A percentile compares a stretch with the other conserved stretches of the same genome.
Evolutionary conservation across 331 rosid species (phyloP).

Genomic region (Dryas integrifolia): DNA sequence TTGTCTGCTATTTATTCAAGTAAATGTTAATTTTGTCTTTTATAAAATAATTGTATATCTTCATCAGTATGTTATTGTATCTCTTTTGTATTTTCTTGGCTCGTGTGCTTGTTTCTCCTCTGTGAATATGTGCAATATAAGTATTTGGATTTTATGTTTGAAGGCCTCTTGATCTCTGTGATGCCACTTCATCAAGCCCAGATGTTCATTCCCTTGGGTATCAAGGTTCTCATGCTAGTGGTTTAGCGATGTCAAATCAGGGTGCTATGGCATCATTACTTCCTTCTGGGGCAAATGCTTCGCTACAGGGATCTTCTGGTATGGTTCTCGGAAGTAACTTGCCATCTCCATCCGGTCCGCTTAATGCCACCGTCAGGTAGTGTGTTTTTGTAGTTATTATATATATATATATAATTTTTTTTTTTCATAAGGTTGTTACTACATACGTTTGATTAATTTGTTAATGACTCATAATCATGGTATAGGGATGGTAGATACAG

Average conservation of each 20-base stretch:
- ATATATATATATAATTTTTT: not conserved
- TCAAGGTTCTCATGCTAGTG: conserved; percentile 71
- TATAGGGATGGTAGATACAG: conserved; percentile 75
- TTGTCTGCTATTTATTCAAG: conserved; percentile 1
- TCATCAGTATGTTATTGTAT: not conserved
- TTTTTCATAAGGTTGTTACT: not conserved
- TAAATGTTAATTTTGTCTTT: no score
- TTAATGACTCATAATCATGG: not conserved
- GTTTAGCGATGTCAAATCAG: conserved; percentile 69
- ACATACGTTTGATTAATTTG: not conserved
- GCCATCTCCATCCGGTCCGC: conserved; percentile 58
- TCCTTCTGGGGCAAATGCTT: conserved; percentile 69
- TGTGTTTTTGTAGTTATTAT: conserved; percentile 12
- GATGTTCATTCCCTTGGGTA: conserved; percentile 60
- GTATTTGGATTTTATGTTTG: conserved; percentile 35
- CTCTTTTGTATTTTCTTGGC: conserved; percentile 1
- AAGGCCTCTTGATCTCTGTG: conserved; percentile 98
- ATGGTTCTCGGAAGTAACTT: conserved; percentile 58
- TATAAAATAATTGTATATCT: conserved; percentile 2
- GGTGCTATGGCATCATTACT: conserved; percentile 53
- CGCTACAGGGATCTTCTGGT: conserved; percentile 69
- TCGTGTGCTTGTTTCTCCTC: conserved; percentile 14
- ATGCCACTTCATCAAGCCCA: conserved; percentile 57
- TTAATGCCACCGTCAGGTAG: conserved; percentile 62
- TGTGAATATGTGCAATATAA: conserved; percentile 4